Percentiles rank a stretch among this genome's conserved stretches.
phyloP scores from a whole-genome alignment of 2,329 filamentous ascomycete species.

The Lasiodiplodia gonubiensis region DNA sequence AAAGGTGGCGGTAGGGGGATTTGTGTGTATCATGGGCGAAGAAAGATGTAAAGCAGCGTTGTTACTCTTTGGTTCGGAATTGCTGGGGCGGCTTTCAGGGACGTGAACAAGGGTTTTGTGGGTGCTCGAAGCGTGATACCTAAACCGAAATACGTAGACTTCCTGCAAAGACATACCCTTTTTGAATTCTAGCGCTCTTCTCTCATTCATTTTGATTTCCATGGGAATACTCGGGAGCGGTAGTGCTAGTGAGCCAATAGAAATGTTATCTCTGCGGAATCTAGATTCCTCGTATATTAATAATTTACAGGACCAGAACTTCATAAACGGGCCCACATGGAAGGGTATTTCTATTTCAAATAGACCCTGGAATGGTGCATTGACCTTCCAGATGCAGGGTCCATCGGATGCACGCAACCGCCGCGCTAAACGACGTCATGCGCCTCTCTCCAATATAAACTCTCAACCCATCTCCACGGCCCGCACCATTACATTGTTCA shows the following conservation, averaged over 20 bases:
- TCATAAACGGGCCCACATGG: too few relatives aligned
- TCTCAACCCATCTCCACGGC: neutral
- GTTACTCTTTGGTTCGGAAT: neutral
- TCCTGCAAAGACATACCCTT: neutral
- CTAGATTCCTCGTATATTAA: neutral
- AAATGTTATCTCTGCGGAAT: neutral
- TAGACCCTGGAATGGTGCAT: neutral
- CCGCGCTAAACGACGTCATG: neutral
- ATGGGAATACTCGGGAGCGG: too few relatives aligned
- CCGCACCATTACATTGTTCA: too few relatives aligned
- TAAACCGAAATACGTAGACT: too few relatives aligned
- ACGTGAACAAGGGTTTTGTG: neutral
- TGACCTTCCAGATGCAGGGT: neutral
- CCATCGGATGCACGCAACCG: neutral
- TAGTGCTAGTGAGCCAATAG: too few relatives aligned
- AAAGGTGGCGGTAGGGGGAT: slow-evolving; percentile 44
- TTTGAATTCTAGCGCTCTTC: too few relatives aligned
- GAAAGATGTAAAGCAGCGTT: slow-evolving; percentile 26
- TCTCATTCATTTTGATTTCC: too few relatives aligned
- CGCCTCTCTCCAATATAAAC: neutral
- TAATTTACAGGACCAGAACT: neutral
- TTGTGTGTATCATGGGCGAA: slow-evolving; percentile 51
- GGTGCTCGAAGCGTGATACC: too few relatives aligned
- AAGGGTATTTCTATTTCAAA: neutral
- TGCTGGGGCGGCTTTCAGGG: neutral